Evolutionary conservation across 2,329 filamentous ascomycete species (phyloP).

Genomic region (Hypoxylon sp.): DNA sequence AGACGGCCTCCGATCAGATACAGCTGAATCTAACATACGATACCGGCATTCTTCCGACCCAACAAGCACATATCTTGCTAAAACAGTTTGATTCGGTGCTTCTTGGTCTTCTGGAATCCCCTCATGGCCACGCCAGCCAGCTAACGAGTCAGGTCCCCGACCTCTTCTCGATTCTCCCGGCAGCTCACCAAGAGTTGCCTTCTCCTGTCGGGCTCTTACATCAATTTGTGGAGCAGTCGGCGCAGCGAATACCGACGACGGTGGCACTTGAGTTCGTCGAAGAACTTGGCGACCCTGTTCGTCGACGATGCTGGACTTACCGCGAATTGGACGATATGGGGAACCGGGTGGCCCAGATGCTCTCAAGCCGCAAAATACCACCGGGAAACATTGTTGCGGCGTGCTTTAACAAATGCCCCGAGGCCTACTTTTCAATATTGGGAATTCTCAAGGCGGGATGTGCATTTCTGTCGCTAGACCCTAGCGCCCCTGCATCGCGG

Average conservation of each 20-base stretch:
- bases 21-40: constrained; percentile 72
- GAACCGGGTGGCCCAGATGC: constrained; percentile 74
- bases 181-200: constrained; percentile 64
- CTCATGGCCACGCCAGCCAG: constrained; percentile 52
- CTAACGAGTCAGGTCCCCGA: constrained; percentile 45
- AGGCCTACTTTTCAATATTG: constrained; percentile 82
- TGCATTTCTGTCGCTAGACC: constrained; percentile 82
- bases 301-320: constrained; percentile 74
- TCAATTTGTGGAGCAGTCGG: constrained; percentile 76
- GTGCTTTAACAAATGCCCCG: constrained; percentile 85
- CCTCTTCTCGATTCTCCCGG: constrained; percentile 71
- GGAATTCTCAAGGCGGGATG: constrained; percentile 85
- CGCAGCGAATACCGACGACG: constrained; percentile 62
- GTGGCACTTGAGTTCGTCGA: constrained; percentile 79
- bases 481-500: constrained; percentile 73
- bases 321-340: constrained; percentile 73
- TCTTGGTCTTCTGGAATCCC: constrained; percentile 61
- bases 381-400: constrained; percentile 73
- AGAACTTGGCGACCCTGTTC: constrained; percentile 56
- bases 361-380: constrained; percentile 57
- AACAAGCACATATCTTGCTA: constrained; percentile 73
- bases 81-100: constrained; percentile 75
- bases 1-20: constrained; percentile 56
- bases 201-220: constrained; percentile 72
- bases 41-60: constrained; percentile 67